Evolutionary conservation across 805 yeast genomes (phyloP).

Genomic region (Yarrowia alimentaria): DNA sequence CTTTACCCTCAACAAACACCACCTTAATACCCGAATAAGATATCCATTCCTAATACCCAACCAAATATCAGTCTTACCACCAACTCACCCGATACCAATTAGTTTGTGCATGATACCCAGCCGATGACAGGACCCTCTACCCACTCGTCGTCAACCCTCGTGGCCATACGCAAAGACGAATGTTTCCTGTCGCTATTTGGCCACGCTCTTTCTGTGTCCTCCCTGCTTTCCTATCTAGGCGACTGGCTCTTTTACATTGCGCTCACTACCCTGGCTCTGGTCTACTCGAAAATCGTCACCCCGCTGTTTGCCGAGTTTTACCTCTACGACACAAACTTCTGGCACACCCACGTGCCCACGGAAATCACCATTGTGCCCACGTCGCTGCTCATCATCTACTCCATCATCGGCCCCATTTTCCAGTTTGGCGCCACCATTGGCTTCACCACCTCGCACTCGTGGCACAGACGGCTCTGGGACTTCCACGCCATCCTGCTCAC

Average conservation of each 20-base stretch:
- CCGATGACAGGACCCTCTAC: slow-evolving; percentile 7
- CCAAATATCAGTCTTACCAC: too few relatives aligned
- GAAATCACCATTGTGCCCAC: slow-evolving; percentile 10
- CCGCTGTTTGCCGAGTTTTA: slow-evolving; percentile 8
- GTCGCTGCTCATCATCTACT: slow-evolving; percentile 1
- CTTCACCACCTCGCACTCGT: neutral
- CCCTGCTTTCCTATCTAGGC: neutral
- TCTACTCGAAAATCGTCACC: neutral
- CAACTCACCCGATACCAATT: too few relatives aligned
- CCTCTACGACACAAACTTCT: neutral
- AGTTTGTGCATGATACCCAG: too few relatives aligned
- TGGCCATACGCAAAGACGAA: slow-evolving; percentile 18
- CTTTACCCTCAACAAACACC: too few relatives aligned
- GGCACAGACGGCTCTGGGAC: slow-evolving; percentile 18
- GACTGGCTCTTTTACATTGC: slow-evolving; percentile 10
- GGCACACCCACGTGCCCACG: slow-evolving; percentile 5
- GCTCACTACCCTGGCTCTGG: neutral
- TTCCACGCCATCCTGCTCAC: slow-evolving; percentile 5
- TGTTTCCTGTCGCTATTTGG: neutral
- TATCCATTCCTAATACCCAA: too few relatives aligned
- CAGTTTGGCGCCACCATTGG: slow-evolving; percentile 10
- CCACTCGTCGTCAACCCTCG: slow-evolving; percentile 1
- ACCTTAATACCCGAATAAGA: too few relatives aligned
- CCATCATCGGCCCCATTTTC: neutral
- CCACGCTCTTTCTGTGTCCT: slow-evolving; percentile 1